phyloP scores from a whole-genome alignment of 768 basidiomycete genomes.

The Thelephora ganbajun region DNA sequence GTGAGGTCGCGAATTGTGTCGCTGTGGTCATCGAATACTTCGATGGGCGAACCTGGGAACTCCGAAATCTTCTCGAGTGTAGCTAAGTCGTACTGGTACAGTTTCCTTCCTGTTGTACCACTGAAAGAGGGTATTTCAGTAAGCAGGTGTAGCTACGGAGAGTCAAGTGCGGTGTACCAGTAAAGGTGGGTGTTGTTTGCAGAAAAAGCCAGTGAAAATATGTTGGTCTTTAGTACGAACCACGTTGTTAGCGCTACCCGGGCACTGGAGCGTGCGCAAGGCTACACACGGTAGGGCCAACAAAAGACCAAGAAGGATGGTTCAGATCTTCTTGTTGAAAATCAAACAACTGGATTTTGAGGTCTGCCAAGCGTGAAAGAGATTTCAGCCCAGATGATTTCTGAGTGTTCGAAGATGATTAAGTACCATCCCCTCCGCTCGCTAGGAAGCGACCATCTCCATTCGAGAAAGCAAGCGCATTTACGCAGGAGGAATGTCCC shows the following conservation, averaged over 20 bases:
- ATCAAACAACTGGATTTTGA: conserved; percentile 21
- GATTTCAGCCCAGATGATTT: background rate
- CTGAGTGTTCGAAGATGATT: background rate
- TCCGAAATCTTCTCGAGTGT: conserved; percentile 2
- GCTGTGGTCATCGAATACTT: conserved; percentile 9
- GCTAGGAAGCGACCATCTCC: conserved; percentile 23
- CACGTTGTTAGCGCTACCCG: background rate
- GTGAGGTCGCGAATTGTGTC: conserved; percentile 51
- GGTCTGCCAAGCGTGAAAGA: conserved; percentile 12
- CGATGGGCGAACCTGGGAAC: background rate
- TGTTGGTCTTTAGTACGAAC: conserved; percentile 35
- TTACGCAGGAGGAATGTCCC: conserved; percentile 23
- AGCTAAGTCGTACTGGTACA: conserved; percentile 13
- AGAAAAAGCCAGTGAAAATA: conserved; percentile 62
- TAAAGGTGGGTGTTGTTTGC: conserved; percentile 47
- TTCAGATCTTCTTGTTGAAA: conserved; percentile 18
- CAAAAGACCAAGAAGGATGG: conserved; percentile 14
- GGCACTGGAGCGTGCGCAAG: background rate
- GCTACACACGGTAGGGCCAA: conserved; percentile 14
- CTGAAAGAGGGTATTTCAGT: conserved; percentile 4
- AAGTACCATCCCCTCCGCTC: conserved; percentile 23
- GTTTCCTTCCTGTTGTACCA: conserved; percentile 12
- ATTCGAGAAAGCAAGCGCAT: conserved; percentile 21
- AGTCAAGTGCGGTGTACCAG: conserved; percentile 34
- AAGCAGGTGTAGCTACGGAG: conserved; percentile 4